These are phyloP conservation scores for Kwoniella mangroviensis DNA, from an alignment of 768 basidiomycete genomes.

Conservation along the genomic window DNA sequence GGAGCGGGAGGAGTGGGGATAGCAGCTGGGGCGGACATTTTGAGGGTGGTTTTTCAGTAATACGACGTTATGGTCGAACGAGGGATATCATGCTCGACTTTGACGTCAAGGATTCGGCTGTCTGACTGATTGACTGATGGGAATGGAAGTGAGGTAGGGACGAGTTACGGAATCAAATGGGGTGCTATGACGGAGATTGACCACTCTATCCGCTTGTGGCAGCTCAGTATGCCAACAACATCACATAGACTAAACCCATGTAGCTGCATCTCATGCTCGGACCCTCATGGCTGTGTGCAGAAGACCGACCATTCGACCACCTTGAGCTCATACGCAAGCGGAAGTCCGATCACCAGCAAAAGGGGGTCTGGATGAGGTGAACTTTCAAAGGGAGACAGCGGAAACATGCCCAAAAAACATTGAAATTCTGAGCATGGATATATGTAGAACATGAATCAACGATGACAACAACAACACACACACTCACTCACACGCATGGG, in stretches of 20 bases:
- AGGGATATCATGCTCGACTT: too few relatives aligned
- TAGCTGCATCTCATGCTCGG: too few relatives aligned
- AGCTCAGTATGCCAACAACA: neutral
- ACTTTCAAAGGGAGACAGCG: neutral
- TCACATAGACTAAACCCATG: neutral
- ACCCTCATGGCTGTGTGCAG: too few relatives aligned
- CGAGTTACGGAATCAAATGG: neutral
- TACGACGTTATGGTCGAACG: neutral
- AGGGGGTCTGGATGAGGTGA: neutral
- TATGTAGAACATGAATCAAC: neutral
- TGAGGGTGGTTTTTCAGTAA: slow-evolving; percentile 6
- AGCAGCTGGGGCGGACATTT: slow-evolving; percentile 41
- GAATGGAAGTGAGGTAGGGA: neutral
- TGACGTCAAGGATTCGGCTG: neutral
- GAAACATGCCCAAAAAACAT: neutral
- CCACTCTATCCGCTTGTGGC: slow-evolving; percentile 13
- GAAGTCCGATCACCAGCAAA: neutral
- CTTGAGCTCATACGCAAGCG: neutral
- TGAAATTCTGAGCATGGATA: neutral
- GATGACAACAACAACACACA: neutral
- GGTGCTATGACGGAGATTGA: slow-evolving; percentile 2
- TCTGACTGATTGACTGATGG: neutral
- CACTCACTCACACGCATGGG: neutral
- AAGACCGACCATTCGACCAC: neutral
- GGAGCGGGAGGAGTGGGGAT: slow-evolving; percentile 43